Percentiles rank a stretch among this genome's conserved stretches.
These are phyloP conservation scores for Aspergillus japonicus DNA, from an alignment of 2,329 filamentous ascomycete species.

Conservation along the genomic window DNA sequence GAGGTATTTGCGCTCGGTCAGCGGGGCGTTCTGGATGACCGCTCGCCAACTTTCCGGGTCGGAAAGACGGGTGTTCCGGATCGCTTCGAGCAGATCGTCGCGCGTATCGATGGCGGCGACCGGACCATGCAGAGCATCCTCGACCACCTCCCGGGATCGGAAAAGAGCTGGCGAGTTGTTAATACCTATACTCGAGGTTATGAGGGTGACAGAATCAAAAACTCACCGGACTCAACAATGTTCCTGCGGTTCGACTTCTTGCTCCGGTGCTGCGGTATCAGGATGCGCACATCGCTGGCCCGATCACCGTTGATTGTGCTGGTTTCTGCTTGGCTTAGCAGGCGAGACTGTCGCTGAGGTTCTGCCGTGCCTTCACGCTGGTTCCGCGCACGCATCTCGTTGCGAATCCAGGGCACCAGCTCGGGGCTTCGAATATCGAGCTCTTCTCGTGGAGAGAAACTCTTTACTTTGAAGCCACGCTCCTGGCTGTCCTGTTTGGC, in stretches of 20 bases:
- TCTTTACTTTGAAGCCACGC: slow-evolving; percentile 71
- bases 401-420: slow-evolving; percentile 74
- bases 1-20: slow-evolving; percentile 77
- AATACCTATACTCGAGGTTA: slow-evolving; percentile 3
- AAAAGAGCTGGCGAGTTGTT: slow-evolving; percentile 46
- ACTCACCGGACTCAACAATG: slow-evolving; percentile 77
- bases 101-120: slow-evolving; percentile 86
- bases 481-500: slow-evolving; percentile 67
- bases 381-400: slow-evolving; percentile 78
- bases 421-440: slow-evolving; percentile 72
- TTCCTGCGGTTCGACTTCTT: slow-evolving; percentile 89
- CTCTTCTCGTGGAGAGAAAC: slow-evolving; percentile 75
- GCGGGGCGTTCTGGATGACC: slow-evolving; percentile 73
- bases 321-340: slow-evolving; percentile 42
- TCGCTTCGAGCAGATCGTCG: slow-evolving; percentile 75
- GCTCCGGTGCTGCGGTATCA: slow-evolving; percentile 75
- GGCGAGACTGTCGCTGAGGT: slow-evolving; percentile 45
- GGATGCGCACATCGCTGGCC: slow-evolving; percentile 77
- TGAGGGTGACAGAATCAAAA: slow-evolving; percentile 27
- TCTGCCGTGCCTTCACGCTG: slow-evolving; percentile 53
- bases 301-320: slow-evolving; percentile 40
- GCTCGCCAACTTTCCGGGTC: slow-evolving; percentile 82
- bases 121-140: slow-evolving; percentile 71
- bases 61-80: slow-evolving; percentile 70
- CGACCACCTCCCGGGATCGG: slow-evolving; percentile 61